phyloP scores from a whole-genome alignment of 768 basidiomycete species.

The Paxillus rubicundulus region DNA sequence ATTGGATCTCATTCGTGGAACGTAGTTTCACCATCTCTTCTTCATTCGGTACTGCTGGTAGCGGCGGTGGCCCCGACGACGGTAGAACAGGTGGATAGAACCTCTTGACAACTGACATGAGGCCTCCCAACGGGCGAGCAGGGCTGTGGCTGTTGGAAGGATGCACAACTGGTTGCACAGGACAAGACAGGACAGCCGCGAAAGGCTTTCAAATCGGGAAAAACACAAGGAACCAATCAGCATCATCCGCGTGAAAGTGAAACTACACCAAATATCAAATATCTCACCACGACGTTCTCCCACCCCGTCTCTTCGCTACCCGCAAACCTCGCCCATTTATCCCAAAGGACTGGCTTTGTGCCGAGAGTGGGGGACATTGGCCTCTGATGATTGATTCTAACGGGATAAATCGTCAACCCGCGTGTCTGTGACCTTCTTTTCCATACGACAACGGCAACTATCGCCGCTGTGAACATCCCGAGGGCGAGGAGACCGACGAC shows the following conservation, averaged over 20 bases:
- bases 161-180: background rate
- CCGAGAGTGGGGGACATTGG: conserved; percentile 7
- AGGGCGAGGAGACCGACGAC: conserved; percentile 61
- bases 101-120: conserved; percentile 3
- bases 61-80: background rate
- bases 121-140: background rate
- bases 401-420: conserved; percentile 5
- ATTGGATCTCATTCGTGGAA: background rate
- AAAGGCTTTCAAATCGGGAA: conserved; percentile 19
- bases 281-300: conserved; percentile 42
- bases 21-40: background rate
- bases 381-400: background rate
- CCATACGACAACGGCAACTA: conserved; percentile 50
- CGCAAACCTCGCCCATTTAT: conserved; percentile 32
- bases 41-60: background rate
- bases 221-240: conserved; percentile 8
- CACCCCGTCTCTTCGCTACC: conserved; percentile 28
- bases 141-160: background rate
- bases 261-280: background rate
- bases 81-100: background rate
- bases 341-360: conserved; percentile 46
- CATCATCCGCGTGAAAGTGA: background rate
- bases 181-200: conserved; percentile 14
- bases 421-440: conserved; percentile 31
- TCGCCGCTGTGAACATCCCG: conserved; percentile 49